Evolutionary conservation across 1,284 basidiomycete species (phyloP).

Genomic region (Tilletia caries): DNA sequence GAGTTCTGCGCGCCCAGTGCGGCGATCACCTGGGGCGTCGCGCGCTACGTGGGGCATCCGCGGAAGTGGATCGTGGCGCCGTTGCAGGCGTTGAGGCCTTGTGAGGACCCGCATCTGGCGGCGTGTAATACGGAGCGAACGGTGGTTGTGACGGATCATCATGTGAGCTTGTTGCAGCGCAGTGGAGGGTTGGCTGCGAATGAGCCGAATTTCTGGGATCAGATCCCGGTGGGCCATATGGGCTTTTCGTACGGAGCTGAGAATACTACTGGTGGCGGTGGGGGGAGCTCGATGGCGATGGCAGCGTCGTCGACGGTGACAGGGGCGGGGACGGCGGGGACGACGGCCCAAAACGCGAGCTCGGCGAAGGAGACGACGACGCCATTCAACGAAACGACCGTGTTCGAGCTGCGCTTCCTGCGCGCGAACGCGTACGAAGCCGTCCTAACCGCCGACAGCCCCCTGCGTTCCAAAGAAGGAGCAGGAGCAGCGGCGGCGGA

Average conservation of each 20-base stretch:
- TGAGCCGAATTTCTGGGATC: not conserved
- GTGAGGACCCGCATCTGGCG: not conserved
- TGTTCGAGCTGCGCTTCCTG: constrained; percentile 36
- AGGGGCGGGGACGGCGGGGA: too few species aligned
- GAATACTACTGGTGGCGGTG: not conserved
- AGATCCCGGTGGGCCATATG: not conserved
- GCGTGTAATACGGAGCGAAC: constrained; percentile 21
- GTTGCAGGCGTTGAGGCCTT: not conserved
- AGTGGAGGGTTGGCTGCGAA: not conserved
- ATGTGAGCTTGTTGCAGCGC: not conserved
- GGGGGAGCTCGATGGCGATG: not conserved
- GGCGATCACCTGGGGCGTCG: constrained; percentile 30
- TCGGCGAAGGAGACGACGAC: not conserved
- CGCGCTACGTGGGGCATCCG: constrained; percentile 28
- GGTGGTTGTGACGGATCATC: constrained; percentile 34
- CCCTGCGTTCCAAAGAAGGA: too few species aligned
- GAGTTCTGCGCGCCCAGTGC: not conserved
- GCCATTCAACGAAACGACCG: not conserved
- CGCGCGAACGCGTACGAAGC: constrained; percentile 20
- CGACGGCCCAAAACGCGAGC: not conserved
- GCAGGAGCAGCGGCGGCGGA: too few species aligned
- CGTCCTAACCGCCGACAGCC: not conserved
- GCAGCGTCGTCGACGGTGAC: too few species aligned
- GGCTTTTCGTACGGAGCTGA: not conserved
- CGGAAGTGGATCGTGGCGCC: constrained; percentile 44